phyloP scores from a whole-genome alignment of 2,329 filamentous ascomycete genomes.

The Pleoardoris graminearum region DNA sequence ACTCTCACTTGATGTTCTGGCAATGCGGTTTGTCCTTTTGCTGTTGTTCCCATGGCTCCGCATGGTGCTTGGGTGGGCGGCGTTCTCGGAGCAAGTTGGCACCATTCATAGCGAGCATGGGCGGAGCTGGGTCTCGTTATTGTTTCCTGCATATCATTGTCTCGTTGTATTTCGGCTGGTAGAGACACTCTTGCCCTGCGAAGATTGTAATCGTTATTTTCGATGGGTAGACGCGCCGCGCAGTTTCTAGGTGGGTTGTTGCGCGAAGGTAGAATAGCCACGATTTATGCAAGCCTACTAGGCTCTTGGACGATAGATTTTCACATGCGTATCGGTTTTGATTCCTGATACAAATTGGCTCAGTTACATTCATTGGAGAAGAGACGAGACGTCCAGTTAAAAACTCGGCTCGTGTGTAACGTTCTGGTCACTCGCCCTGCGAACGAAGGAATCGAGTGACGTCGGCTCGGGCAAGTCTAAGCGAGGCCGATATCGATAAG shows the following conservation, averaged over 20 bases:
- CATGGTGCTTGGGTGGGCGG: constrained; percentile 28
- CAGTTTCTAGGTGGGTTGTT: constrained; percentile 4
- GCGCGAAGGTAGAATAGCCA: constrained; percentile 18
- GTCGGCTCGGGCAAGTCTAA: constrained; percentile 19
- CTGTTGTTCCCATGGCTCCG: constrained; percentile 23
- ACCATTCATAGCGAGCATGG: constrained; percentile 47
- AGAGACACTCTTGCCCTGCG: constrained; percentile 9
- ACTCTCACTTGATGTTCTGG: constrained; percentile 28
- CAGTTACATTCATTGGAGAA: too few relatives aligned
- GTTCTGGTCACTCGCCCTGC: neutral
- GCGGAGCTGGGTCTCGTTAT: constrained; percentile 38
- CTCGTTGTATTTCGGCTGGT: constrained; percentile 21
- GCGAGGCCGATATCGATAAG: constrained; percentile 39
- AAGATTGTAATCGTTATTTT: constrained; percentile 25
- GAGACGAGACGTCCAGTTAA: too few relatives aligned
- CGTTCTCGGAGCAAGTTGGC: constrained; percentile 36
- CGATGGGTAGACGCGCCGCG: constrained; percentile 4
- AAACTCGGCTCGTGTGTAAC: too few relatives aligned
- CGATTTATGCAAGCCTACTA: constrained; percentile 5
- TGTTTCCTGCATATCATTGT: constrained; percentile 39
- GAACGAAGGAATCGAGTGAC: constrained; percentile 10
- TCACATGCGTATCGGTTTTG: neutral
- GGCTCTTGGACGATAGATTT: neutral
- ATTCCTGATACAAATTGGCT: too few relatives aligned
- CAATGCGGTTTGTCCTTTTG: constrained; percentile 29